Base-by-base conservation (phyloP, 2,329 filamentous ascomycete genomes). In the Clathrospora elynae region DNA sequence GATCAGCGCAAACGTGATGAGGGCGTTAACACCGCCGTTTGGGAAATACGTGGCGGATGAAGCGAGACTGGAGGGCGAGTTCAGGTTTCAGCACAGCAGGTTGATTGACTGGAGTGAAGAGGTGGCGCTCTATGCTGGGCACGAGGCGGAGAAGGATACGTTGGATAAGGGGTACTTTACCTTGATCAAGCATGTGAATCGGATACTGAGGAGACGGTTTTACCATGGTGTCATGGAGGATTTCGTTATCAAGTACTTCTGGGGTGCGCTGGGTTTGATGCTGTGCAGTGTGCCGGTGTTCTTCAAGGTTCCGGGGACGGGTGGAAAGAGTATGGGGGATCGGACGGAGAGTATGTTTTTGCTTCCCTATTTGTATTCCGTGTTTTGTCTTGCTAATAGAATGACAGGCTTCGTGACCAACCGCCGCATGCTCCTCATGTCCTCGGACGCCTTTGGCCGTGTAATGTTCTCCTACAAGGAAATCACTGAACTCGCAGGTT, bases 141-240 rank as follows among this genome's bases (percentile, higher is more conserved):
- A 97, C 61, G 87, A 92, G 61, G 90, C 88, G 8, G 93, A 99
- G 71, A 97, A 97, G 70, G 90, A 97, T 67, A 95, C 88, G 0
- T 78, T 99, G 38, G 93, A 99, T 72, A 97, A 97, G 74, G 92
- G 93, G 11, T 99, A 99, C 72, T 99, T 99, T 66, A 99, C 93
- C 2, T 79, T 99, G 24, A 99, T 99, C 75, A 97, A 96, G 73
- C 93, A 99, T 72, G 92, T 99, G 66, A 99, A 99, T 71, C 86
- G 95, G 64, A 96, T 97, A 54, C 74, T 99, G 49, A 82, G 91
- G 25, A 80, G 89, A 50, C 83, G 93, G 34, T 88, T 99, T 69
- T 97, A 97, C 70, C 92, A 99, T 68, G 92, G 91, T n/a, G 86
- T 99, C 62, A 96, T 97, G 92, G 93, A 99, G 69, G 93, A 99